Percentiles rank a stretch among this genome's conserved stretches.
Evolutionary conservation across 208 protist species (phyloP).

Genomic region (Crithidia fasciculata): DNA sequence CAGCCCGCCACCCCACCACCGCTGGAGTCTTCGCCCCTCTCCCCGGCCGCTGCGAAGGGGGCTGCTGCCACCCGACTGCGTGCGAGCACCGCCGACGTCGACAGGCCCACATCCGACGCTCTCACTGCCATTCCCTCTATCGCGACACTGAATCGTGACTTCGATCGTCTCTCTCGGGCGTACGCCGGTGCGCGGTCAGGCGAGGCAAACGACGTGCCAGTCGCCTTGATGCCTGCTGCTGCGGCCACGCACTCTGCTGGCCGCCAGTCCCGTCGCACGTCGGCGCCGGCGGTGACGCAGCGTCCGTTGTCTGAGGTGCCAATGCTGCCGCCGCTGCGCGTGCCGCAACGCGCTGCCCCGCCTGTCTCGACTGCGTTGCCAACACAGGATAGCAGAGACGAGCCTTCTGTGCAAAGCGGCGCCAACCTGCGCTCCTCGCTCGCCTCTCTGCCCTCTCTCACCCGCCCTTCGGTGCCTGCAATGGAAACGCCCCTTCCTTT

Average conservation of each 20-base stretch:
- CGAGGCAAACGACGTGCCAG: neutral
- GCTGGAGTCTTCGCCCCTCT: slow-evolving; percentile 4
- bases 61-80: neutral
- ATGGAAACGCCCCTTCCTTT: too few relatives aligned
- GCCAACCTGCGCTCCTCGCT: too few relatives aligned
- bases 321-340: neutral
- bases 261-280: slow-evolving; percentile 15
- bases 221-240: too few relatives aligned
- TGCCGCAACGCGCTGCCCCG: neutral
- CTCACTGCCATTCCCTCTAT: slow-evolving; percentile 16
- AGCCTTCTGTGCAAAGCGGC: too few relatives aligned
- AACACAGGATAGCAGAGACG: too few relatives aligned
- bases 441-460: too few relatives aligned
- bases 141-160: slow-evolving; percentile 25
- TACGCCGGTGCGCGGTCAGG: slow-evolving; percentile 17
- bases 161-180: slow-evolving; percentile 25
- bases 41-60: neutral
- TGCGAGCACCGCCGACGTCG: neutral
- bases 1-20: neutral
- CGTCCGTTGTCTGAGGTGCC: neutral
- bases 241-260: neutral
- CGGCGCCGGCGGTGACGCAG: slow-evolving; percentile 12
- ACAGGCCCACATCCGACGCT: neutral
- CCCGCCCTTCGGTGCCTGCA: too few relatives aligned
- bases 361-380: neutral